phyloP scores from a whole-genome alignment of 352 stramenopile species.

The Phytophthora parvispora region DNA sequence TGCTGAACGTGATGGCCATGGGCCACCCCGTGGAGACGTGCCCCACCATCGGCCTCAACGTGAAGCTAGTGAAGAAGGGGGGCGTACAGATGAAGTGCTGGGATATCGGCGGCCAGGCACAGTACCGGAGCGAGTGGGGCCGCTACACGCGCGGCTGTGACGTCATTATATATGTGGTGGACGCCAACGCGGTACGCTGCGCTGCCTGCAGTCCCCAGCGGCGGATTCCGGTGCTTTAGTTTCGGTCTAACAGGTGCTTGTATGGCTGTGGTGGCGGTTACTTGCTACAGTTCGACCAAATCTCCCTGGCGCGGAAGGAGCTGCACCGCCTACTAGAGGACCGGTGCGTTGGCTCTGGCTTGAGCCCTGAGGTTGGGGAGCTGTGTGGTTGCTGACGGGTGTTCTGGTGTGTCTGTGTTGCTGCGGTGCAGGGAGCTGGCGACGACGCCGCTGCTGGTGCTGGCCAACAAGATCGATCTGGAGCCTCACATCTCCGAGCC shows the following conservation, averaged over 20 bases:
- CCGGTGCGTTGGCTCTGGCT: conserved; percentile 70
- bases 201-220: background rate
- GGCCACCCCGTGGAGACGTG: conserved; percentile 97
- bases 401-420: background rate
- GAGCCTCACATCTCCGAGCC: conserved; percentile 93
- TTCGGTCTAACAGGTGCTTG: no score
- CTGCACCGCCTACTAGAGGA: conserved; percentile 95
- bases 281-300: conserved; percentile 90
- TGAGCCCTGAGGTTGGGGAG: no score
- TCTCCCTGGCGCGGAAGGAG: conserved; percentile 96
- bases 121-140: conserved; percentile 96
- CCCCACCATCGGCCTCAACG: conserved; percentile 98
- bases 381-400: no score
- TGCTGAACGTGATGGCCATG: conserved; percentile 97
- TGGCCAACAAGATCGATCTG: conserved; percentile 99
- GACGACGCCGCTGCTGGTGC: conserved; percentile 96
- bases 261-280: background rate
- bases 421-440: conserved; percentile 67
- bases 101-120: conserved; percentile 98
- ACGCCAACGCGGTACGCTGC: conserved; percentile 94
- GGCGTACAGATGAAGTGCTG: conserved; percentile 99
- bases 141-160: conserved; percentile 97
- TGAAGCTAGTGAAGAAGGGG: conserved; percentile 98
- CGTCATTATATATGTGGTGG: conserved; percentile 99
- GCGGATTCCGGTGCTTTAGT: background rate